A percentile compares a stretch with the other conserved stretches of the same genome.
Evolutionary conservation across 257 asterid species (phyloP).

Genomic region (Penstemon newberryi): DNA sequence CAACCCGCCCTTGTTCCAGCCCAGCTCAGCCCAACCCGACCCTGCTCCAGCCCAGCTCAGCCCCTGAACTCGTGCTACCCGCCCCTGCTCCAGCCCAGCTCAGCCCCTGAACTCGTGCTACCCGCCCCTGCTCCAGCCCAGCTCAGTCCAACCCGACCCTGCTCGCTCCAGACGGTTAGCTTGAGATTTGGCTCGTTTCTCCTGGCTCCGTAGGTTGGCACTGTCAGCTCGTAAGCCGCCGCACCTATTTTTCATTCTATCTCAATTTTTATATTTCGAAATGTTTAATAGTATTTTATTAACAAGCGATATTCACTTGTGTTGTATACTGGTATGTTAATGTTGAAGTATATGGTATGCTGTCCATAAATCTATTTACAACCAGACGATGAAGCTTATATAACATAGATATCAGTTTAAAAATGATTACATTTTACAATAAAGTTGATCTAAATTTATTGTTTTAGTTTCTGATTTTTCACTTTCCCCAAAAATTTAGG

Average conservation of each 20-base stretch:
- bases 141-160: no score
- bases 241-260: neutral
- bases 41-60: no score
- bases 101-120: no score
- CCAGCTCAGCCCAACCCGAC: no score
- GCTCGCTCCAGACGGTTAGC: constrained; percentile 82
- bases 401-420: neutral
- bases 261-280: constrained; percentile 3
- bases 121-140: no score
- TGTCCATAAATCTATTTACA: neutral
- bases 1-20: no score
- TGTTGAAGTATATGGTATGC: constrained; percentile 14
- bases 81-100: no score
- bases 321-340: constrained; percentile 54
- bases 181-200: constrained; percentile 98
- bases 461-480: constrained; percentile 12
- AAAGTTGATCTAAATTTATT: neutral
- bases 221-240: constrained; percentile 77
- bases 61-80: no score
- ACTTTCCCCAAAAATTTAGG: constrained; percentile 34
- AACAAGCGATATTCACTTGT: no score
- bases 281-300: no score
- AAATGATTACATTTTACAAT: neutral
- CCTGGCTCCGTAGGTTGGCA: constrained; percentile 99
- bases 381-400: constrained; percentile 15